Percentiles rank a stretch among this genome's conserved stretches.
Conservation (phyloP, 768 basidiomycete species). For the Lactarius pseudohatsudake region DNA sequence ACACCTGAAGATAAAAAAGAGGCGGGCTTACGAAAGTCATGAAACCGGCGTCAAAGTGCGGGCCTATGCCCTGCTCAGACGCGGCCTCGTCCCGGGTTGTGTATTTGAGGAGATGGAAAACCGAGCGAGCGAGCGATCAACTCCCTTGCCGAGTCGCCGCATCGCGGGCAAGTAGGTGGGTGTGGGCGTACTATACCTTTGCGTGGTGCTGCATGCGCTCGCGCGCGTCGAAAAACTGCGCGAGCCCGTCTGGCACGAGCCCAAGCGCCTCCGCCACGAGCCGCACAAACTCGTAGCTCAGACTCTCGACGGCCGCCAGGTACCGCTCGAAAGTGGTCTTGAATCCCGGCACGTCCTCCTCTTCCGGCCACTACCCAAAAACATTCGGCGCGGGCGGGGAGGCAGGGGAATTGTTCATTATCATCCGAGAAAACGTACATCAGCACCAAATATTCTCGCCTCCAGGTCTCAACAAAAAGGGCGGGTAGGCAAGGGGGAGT, state of each 20-base stretch:
- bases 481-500: too few relatives aligned
- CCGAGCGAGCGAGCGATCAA: slow-evolving; percentile 23
- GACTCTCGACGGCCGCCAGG: slow-evolving; percentile 56
- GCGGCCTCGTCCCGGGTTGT: slow-evolving; percentile 48
- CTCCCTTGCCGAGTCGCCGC: too few relatives aligned
- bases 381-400: too few relatives aligned
- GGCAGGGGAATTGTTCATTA: too few relatives aligned
- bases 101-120: slow-evolving; percentile 63
- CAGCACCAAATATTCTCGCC: too few relatives aligned
- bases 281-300: slow-evolving; percentile 59
- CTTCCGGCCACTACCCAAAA: slow-evolving; percentile 68
- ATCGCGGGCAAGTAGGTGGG: too few relatives aligned
- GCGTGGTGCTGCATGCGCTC: slow-evolving; percentile 32
- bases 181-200: too few relatives aligned
- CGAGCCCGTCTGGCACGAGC: slow-evolving; percentile 57
- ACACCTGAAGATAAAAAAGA: not conserved
- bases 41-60: slow-evolving; percentile 82
- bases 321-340: slow-evolving; percentile 55
- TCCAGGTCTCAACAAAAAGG: too few relatives aligned
- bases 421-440: too few relatives aligned
- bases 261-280: slow-evolving; percentile 71
- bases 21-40: slow-evolving; percentile 63
- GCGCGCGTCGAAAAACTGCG: slow-evolving; percentile 60
- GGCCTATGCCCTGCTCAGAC: slow-evolving; percentile 75
- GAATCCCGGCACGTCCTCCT: slow-evolving; percentile 49